Evolutionary conservation across 2,329 filamentous ascomycete genomes (phyloP).

Genomic region (Triangularia setosa): DNA sequence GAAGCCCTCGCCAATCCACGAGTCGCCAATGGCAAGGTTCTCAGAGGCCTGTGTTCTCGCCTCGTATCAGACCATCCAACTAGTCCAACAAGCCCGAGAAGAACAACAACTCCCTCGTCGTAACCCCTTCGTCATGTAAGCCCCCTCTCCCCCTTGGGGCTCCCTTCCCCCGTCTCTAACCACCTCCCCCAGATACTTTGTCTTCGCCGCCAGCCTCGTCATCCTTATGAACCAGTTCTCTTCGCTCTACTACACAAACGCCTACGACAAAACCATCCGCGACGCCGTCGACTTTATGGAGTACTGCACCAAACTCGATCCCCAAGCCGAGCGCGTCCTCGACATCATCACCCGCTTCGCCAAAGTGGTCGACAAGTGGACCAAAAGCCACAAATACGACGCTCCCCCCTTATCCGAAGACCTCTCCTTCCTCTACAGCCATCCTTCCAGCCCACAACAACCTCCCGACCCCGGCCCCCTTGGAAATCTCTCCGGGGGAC

Average conservation of each 20-base stretch:
- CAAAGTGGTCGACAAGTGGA: constrained; percentile 35
- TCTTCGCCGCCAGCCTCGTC: constrained; percentile 53
- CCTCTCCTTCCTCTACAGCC: constrained; percentile 23
- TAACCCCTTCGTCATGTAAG: constrained; percentile 56
- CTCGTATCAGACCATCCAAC: constrained; percentile 46
- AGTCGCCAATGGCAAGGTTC: constrained; percentile 40
- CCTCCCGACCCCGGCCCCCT: constrained; percentile 11
- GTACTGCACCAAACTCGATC: constrained; percentile 46
- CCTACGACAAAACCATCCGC: constrained; percentile 37
- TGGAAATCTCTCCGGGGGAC: neutral
- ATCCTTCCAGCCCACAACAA: constrained; percentile 11
- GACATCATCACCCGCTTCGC: constrained; percentile 49
- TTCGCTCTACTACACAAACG: constrained; percentile 42
- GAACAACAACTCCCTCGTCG: constrained; percentile 45
- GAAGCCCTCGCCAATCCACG: constrained; percentile 27
- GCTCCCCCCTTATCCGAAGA: constrained; percentile 22
- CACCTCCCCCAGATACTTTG: constrained; percentile 43
- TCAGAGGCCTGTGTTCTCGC: constrained; percentile 49
- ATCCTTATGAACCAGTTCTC: constrained; percentile 56
- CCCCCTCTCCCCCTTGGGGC: neutral
- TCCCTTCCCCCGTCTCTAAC: constrained; percentile 10
- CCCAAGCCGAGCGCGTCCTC: constrained; percentile 46
- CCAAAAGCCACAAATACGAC: constrained; percentile 18
- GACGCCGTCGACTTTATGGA: constrained; percentile 46
- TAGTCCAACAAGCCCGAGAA: constrained; percentile 44